A percentile compares a stretch with the other conserved stretches of the same genome.
Evolutionary conservation across 352 stramenopile species (phyloP).

Genomic region (Aphanomyces invadans): DNA sequence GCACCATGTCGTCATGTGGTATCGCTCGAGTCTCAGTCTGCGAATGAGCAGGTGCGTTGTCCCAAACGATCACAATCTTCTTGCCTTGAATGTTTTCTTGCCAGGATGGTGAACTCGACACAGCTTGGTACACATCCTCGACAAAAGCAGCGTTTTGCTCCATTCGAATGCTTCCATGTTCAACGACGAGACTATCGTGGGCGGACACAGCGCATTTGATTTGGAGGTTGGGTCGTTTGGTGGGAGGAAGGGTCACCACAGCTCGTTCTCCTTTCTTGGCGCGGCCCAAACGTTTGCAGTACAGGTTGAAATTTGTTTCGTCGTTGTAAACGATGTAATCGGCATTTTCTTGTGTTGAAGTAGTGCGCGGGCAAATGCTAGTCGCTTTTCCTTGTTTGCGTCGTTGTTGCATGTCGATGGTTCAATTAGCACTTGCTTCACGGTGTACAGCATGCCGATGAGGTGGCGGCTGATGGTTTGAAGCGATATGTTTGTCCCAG

Average conservation of each 20-base stretch:
- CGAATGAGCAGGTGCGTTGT: constrained; percentile 25
- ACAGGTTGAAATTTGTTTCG: constrained; percentile 26
- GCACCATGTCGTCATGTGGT: constrained; percentile 18
- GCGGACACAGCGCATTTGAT: constrained; percentile 25
- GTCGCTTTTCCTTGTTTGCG: constrained; percentile 26
- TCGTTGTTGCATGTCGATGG: constrained; percentile 25
- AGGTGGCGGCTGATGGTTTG: constrained; percentile 22
- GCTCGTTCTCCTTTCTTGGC: constrained; percentile 17
- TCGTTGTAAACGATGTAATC: constrained; percentile 26
- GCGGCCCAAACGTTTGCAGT: constrained; percentile 23
- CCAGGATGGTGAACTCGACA: constrained; percentile 8
- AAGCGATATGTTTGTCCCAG: constrained; percentile 1
- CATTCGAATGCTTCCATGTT: constrained; percentile 27
- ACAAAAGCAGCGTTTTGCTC: constrained; percentile 25
- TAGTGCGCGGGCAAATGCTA: not conserved
- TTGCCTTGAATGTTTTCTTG: constrained; percentile 15
- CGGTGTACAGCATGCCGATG: constrained; percentile 23
- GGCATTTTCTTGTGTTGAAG: not conserved
- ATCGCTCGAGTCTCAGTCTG: constrained; percentile 15
- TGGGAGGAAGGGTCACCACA: constrained; percentile 1
- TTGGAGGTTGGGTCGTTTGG: constrained; percentile 26
- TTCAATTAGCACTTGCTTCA: constrained; percentile 23
- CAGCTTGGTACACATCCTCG: not conserved
- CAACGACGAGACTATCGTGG: constrained; percentile 7
- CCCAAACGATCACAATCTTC: constrained; percentile 28